Evolutionary conservation across 108 stramenopile genomes (phyloP).

Genomic region (Stephanodiscus triporus): DNA sequence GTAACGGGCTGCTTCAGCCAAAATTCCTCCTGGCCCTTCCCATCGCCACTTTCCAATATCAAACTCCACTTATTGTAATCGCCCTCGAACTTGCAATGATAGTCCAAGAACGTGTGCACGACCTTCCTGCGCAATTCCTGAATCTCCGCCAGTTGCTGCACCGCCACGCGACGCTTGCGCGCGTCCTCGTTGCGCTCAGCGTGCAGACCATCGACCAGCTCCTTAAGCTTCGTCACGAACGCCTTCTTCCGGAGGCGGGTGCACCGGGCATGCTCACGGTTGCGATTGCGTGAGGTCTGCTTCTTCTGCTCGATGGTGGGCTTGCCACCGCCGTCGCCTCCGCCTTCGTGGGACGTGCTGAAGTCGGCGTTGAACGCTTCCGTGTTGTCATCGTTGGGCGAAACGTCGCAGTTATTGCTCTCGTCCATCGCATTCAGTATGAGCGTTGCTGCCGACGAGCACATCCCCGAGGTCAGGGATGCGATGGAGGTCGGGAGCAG

Average conservation of each 20-base stretch:
- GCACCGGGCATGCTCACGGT: conserved; percentile 93
- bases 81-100: conserved; percentile 63
- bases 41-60: conserved; percentile 56
- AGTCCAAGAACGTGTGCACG: conserved; percentile 71
- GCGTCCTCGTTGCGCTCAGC: conserved; percentile 81
- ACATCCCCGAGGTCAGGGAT: not conserved
- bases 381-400: not conserved
- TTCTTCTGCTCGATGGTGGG: conserved; percentile 64
- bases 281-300: conserved; percentile 85
- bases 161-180: conserved; percentile 75
- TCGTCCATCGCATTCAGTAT: conserved; percentile 28
- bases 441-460: conserved; percentile 9
- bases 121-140: conserved; percentile 76
- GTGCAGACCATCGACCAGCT: conserved; percentile 85
- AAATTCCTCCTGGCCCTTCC: conserved; percentile 50
- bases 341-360: not conserved
- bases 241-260: conserved; percentile 96
- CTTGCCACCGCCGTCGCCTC: not conserved
- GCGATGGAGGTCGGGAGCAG: not conserved
- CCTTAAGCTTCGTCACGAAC: conserved; percentile 91
- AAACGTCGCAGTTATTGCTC: conserved; percentile 7
- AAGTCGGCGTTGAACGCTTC: not conserved
- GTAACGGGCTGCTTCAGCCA: conserved; percentile 89
- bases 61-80: conserved; percentile 72
- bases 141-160: conserved; percentile 78